Conservation (phyloP, 2,329 filamentous ascomycete genomes). For the Alternaria burnsii region DNA sequence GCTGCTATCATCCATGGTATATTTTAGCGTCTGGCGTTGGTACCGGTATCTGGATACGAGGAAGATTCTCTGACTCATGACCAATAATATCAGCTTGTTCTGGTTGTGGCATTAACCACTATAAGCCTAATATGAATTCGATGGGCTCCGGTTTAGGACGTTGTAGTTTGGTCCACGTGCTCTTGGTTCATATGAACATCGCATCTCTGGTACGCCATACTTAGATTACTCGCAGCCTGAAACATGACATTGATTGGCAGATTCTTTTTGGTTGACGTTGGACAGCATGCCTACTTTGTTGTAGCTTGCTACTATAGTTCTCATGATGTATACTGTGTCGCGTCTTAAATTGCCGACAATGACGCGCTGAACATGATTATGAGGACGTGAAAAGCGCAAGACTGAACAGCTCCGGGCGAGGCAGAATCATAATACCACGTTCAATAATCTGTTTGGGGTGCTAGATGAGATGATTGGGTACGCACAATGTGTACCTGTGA, state of each 20-base stretch:
- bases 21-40: not conserved
- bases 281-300: not conserved
- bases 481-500: too few relatives aligned
- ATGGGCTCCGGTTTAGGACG: not conserved
- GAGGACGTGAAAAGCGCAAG: not conserved
- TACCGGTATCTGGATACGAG: not conserved
- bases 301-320: not conserved
- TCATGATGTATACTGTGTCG: not conserved
- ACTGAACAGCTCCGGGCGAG: not conserved
- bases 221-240: not conserved
- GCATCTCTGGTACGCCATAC: not conserved
- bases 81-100: not conserved
- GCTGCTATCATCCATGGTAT: not conserved
- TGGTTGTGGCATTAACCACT: not conserved
- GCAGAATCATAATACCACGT: not conserved
- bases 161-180: not conserved
- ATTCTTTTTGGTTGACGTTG: not conserved
- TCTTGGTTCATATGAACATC: not conserved
- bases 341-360: not conserved
- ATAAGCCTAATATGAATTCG: not conserved
- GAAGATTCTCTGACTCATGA: not conserved
- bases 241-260: too few relatives aligned
- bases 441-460: not conserved
- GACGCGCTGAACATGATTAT: not conserved
- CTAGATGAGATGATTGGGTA: not conserved